Evolutionary conservation across 2,329 filamentous ascomycete genomes (phyloP).

Genomic region (Trichoderma atrobrunneum): DNA sequence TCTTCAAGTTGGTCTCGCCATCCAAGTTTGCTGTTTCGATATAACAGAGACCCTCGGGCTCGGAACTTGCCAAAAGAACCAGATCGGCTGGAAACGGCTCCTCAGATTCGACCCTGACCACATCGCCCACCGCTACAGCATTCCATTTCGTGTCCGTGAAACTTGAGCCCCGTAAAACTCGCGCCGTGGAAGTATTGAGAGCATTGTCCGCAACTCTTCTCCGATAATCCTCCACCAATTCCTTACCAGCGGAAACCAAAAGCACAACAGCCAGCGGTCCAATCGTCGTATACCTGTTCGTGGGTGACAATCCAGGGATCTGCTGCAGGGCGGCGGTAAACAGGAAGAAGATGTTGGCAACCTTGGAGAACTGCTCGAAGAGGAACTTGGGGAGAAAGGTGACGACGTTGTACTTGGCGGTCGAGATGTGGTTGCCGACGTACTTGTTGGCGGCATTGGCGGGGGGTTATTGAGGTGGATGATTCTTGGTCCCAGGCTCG

Average conservation of each 20-base stretch:
- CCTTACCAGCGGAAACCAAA: conserved; percentile 91
- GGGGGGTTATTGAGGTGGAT: conserved; percentile 97
- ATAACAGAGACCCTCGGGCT: conserved; percentile 96
- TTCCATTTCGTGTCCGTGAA: conserved; percentile 93
- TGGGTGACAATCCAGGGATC: conserved; percentile 91
- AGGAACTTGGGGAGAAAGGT: conserved; percentile 97
- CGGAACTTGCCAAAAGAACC: conserved; percentile 87
- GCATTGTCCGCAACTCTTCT: conserved; percentile 81
- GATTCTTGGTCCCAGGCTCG: conserved; percentile 84
- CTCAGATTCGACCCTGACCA: conserved; percentile 89
- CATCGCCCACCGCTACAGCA: conserved; percentile 87
- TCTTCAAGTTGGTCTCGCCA: conserved; percentile 97
- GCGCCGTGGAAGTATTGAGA: conserved; percentile 83
- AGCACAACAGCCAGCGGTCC: conserved; percentile 88
- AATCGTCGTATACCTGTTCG: conserved; percentile 94
- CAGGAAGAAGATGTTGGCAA: conserved; percentile 98
- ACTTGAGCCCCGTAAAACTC: conserved; percentile 74
- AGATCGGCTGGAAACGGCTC: conserved; percentile 93
- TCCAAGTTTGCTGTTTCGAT: conserved; percentile 98
- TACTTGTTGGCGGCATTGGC: conserved; percentile 89
- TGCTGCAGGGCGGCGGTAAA: conserved; percentile 95
- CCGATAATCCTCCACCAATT: conserved; percentile 89
- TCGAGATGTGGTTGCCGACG: conserved; percentile 94
- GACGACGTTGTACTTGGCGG: conserved; percentile 91
- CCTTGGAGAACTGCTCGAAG: conserved; percentile 98